phyloP scores from a whole-genome alignment of 495 filamentous ascomycete species.

The Sporormia fimetaria region DNA sequence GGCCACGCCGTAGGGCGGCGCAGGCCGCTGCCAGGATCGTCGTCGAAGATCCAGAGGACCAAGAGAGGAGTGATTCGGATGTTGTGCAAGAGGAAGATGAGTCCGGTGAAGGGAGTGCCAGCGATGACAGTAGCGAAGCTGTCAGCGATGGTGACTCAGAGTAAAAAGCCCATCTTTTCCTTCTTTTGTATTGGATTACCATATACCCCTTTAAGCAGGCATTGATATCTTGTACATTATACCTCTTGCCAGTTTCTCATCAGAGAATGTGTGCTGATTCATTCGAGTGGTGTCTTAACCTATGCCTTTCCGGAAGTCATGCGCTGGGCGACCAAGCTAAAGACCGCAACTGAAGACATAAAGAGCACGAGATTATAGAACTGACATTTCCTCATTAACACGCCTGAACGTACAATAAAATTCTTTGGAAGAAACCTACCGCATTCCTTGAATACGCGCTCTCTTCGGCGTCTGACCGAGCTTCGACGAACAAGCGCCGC shows the following conservation, averaged over 20 bases:
- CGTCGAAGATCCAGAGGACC: not conserved
- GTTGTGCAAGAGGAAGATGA: not conserved
- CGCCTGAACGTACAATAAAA: not conserved
- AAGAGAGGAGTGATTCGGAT: not conserved
- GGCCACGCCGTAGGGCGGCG: slow-evolving; percentile 20
- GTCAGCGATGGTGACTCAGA: slow-evolving; percentile 2
- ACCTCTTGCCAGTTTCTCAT: too few species aligned
- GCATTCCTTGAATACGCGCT: slow-evolving; percentile 87
- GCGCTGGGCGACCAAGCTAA: slow-evolving; percentile 79
- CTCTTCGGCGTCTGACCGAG: slow-evolving; percentile 86
- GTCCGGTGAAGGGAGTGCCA: not conserved
- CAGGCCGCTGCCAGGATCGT: not conserved
- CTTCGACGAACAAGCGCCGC: slow-evolving; percentile 90
- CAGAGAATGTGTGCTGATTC: too few species aligned
- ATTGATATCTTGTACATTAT: too few species aligned
- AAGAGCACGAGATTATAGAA: slow-evolving; percentile 97
- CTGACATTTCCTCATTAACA: slow-evolving; percentile 27
- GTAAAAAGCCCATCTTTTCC: too few species aligned
- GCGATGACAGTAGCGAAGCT: not conserved
- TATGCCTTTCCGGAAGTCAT: slow-evolving; percentile 36
- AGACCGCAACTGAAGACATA: slow-evolving; percentile 84
- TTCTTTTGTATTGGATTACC: too few species aligned
- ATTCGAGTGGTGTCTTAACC: too few species aligned
- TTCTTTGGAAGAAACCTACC: slow-evolving; percentile 41
- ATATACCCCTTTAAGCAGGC: too few species aligned